Evolutionary conservation across 331 rosid species (phyloP), one percentile per base, ranked within the genome.

Genomic region (Pyrus hybrid): DNA sequence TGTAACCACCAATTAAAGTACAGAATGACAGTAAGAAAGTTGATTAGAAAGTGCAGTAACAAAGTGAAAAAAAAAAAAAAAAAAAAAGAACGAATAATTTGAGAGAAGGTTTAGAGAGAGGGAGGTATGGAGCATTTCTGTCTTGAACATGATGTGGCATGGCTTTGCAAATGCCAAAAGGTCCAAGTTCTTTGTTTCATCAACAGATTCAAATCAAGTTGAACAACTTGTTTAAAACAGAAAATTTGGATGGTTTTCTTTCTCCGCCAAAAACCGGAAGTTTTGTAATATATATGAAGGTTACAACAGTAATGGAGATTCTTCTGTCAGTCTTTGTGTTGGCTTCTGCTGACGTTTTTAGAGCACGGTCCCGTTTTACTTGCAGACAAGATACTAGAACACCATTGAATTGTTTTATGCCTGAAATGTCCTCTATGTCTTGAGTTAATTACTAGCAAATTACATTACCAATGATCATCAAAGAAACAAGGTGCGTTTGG

Each of bases 71-170:
- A 16, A 30, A 63, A 63, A n/a, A n/a, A n/a, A n/a, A n/a, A n/a
- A n/a, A n/a, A n/a, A n/a, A n/a, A n/a, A n/a, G 57, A 76, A 45
- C 29, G 25, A 81, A 76, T 76, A 54, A 71, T 58, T 57, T 26
- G 32, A 71, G 76, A 73, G 14, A 70, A 67, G 26, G 56, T 32
- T 21, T 56, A 13, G 29, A 73, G 32, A 26, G 45, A 51, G 60
- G 63, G 14, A 18, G 83, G 89, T 45, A 87, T 92, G 96, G 96
- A 80, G 85, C 75, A 32, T 74, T 84, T 83, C 85, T 87, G 89
- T 83, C 90, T 75, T 78, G 32, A 75, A 73, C 71, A 76, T 33
- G 77, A 71, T 77, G 79, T 71, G 77, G 70, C 78, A 78, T 78
- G 83, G 43, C 74, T 76, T 79, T 77, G 35, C 73, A 78, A 79